phyloP scores from a whole-genome alignment of 345 rosid genomes.

The Noccaea bulbosa region DNA sequence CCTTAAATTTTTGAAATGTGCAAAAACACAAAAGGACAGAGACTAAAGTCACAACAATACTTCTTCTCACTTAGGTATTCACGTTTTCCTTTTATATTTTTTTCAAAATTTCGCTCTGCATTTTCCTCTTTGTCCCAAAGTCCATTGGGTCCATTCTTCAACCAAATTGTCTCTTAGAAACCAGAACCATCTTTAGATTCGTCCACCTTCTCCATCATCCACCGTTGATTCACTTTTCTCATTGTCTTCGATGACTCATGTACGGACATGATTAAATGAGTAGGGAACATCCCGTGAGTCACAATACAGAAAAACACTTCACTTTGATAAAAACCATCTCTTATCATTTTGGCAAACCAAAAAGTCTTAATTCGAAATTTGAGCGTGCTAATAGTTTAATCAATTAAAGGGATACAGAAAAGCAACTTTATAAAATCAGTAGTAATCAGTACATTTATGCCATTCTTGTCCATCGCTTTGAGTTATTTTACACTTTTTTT shows the following conservation, averaged over 20 bases:
- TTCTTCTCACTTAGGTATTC: constrained; percentile 27
- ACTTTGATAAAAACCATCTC: constrained; percentile 10
- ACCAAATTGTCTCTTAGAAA: constrained; percentile 28
- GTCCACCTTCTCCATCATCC: constrained; percentile 14
- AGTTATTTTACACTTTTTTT: constrained; percentile 7
- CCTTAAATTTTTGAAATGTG: constrained; percentile 25
- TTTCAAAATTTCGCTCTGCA: constrained; percentile 8
- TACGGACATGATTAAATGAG: constrained; percentile 23
- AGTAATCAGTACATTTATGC: constrained; percentile 42
- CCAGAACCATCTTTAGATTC: neutral
- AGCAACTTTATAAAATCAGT: constrained; percentile 39
- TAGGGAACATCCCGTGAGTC: constrained; percentile 22
- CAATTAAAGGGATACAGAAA: constrained; percentile 41
- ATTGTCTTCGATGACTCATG: constrained; percentile 13
- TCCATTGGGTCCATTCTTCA: constrained; percentile 4
- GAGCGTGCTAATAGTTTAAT: constrained; percentile 53
- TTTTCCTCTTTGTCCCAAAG: neutral
- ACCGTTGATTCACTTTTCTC: constrained; percentile 31
- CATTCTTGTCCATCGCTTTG: constrained; percentile 39
- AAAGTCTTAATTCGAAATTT: constrained; percentile 23
- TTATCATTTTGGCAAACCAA: constrained; percentile 6
- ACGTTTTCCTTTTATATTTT: neutral
- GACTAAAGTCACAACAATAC: neutral
- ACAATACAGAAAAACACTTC: constrained; percentile 4
- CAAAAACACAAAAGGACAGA: constrained; percentile 26